Percentiles rank a stretch among this genome's conserved stretches.
Evolutionary conservation across 148 eudicot genomes (phyloP).

Genomic region (Persicaria tinctoria): DNA sequence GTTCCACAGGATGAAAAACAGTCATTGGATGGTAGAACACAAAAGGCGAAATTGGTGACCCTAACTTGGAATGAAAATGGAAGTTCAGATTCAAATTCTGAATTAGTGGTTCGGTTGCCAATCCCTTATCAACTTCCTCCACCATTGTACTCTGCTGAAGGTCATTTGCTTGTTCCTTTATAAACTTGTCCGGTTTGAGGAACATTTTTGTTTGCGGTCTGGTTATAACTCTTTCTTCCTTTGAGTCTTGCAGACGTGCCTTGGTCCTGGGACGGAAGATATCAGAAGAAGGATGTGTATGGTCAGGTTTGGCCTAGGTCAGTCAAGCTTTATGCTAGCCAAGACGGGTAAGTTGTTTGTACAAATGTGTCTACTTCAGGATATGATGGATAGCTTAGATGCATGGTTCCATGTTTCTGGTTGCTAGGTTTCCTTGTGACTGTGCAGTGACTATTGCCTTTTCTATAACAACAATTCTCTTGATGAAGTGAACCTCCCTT

Average conservation of each 20-base stretch:
- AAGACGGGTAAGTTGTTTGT: constrained; percentile 26
- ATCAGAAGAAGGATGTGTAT: constrained; percentile 65
- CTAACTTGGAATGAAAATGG: constrained; percentile 44
- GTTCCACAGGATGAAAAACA: constrained; percentile 30
- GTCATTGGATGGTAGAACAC: constrained; percentile 17
- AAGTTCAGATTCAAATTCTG: constrained; percentile 26
- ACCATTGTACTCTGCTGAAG: constrained; percentile 59
- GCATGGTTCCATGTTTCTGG: background rate
- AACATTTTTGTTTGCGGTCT: background rate
- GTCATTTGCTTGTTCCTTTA: constrained; percentile 21
- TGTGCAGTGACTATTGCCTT: background rate
- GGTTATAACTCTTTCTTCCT: background rate
- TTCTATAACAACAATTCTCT: too few species aligned
- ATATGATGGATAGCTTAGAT: background rate
- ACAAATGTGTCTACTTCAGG: background rate
- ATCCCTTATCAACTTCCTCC: constrained; percentile 95
- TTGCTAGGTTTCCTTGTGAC: background rate
- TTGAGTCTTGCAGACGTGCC: constrained; percentile 56
- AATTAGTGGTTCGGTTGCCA: constrained; percentile 51
- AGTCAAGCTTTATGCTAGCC: constrained; percentile 38
- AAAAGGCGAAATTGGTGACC: constrained; percentile 61
- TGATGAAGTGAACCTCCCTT: too few species aligned
- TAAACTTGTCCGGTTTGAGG: constrained; percentile 3
- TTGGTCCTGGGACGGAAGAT: constrained; percentile 91
- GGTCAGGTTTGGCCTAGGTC: constrained; percentile 89